These are phyloP conservation scores for Cucumis hystrix DNA, from an alignment of 306 rosid species.

Conservation along the genomic window DNA sequence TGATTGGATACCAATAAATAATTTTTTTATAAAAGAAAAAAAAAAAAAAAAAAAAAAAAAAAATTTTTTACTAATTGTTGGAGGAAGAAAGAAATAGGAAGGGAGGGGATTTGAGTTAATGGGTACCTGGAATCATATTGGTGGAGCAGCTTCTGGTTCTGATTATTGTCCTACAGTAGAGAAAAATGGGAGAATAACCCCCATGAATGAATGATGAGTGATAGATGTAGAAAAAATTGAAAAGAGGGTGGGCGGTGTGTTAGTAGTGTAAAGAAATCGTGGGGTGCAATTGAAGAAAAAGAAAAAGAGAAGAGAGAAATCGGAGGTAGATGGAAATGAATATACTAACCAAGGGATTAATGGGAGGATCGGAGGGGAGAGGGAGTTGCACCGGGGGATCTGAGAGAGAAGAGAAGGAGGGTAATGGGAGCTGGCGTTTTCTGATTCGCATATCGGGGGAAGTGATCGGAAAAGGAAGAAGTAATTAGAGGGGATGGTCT, in stretches of 20 bases:
- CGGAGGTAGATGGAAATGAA: background rate
- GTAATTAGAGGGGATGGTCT: background rate
- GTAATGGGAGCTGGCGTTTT: conserved; percentile 41
- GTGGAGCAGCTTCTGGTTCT: background rate
- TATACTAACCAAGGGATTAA: conserved; percentile 40
- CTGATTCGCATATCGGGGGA: conserved; percentile 38
- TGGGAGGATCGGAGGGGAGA: conserved; percentile 13
- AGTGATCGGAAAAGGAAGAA: background rate
- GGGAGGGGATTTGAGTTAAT: background rate
- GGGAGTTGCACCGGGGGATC: conserved; percentile 83
- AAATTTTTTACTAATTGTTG: background rate
- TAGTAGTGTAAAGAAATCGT: too few relatives aligned
- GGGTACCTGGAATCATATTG: background rate
- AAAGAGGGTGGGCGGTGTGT: too few relatives aligned
- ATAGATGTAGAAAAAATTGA: too few relatives aligned
- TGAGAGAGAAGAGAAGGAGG: conserved; percentile 36
- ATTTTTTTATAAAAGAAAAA: too few relatives aligned
- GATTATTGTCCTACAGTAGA: background rate
- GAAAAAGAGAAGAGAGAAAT: background rate
- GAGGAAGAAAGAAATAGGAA: background rate
- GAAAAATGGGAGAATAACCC: background rate
- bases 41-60: too few relatives aligned
- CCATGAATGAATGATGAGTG: background rate
- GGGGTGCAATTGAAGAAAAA: too few relatives aligned
- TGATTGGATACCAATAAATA: background rate